Percentiles rank a stretch among this genome's conserved stretches.
phyloP scores from a whole-genome alignment of 495 filamentous ascomycete genomes.

The Xylaria palmicola region DNA sequence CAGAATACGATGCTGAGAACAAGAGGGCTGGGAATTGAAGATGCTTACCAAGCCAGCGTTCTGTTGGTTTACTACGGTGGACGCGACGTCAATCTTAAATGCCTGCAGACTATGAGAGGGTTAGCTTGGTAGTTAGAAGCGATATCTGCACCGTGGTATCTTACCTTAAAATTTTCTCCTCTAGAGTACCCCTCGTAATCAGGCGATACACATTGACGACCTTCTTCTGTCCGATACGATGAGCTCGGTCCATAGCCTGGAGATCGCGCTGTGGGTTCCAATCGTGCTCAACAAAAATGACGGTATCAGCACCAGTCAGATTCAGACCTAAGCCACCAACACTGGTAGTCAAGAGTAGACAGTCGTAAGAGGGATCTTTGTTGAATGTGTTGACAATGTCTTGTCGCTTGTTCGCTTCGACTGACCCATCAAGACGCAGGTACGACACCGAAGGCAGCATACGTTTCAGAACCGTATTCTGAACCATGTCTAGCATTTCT shows the following conservation, averaged over 20 bases:
- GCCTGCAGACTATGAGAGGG: slow-evolving; percentile 72
- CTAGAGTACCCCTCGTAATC: slow-evolving; percentile 90
- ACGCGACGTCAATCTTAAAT: slow-evolving; percentile 99
- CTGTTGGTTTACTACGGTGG: slow-evolving; percentile 97
- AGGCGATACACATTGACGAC: slow-evolving; percentile 99
- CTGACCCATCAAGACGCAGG: slow-evolving; percentile 85
- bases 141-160: slow-evolving; percentile 15
- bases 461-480: slow-evolving; percentile 81
- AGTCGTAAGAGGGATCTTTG: slow-evolving; percentile 92
- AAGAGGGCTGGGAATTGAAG: not conserved
- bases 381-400: slow-evolving; percentile 99
- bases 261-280: slow-evolving; percentile 99
- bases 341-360: slow-evolving; percentile 85
- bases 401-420: slow-evolving; percentile 86
- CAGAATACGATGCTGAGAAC: slow-evolving; percentile 1
- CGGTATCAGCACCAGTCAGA: slow-evolving; percentile 94
- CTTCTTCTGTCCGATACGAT: slow-evolving; percentile 98
- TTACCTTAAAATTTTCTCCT: slow-evolving; percentile 87
- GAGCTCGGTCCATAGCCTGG: slow-evolving; percentile 98
- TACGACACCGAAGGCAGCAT: slow-evolving; percentile 85
- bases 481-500: slow-evolving; percentile 98
- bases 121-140: slow-evolving; percentile 1
- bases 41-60: slow-evolving; percentile 80
- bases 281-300: slow-evolving; percentile 99
- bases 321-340: slow-evolving; percentile 95